These are phyloP conservation scores for Trichoderma sp. DNA, from an alignment of 2,329 filamentous ascomycete genomes.

Conservation along the genomic window DNA sequence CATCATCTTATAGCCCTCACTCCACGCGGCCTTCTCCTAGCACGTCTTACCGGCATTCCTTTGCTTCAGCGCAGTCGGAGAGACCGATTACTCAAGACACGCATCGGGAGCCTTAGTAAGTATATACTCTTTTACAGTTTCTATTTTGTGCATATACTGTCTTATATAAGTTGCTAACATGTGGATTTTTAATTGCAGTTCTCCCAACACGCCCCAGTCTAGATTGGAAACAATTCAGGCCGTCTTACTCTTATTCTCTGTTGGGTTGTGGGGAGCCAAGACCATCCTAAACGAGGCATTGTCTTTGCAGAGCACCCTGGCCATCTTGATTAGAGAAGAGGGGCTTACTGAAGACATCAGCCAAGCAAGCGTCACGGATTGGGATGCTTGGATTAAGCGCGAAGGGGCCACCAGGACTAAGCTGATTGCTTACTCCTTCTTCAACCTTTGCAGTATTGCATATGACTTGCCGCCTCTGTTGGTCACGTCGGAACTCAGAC, in stretches of 20 bases:
- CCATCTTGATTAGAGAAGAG: conserved; percentile 58
- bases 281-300: conserved; percentile 59
- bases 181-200: conserved; percentile 36
- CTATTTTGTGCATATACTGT: background rate
- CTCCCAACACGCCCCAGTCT: conserved; percentile 58
- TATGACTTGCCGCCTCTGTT: conserved; percentile 59
- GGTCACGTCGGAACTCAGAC: conserved; percentile 58
- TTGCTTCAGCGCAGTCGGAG: conserved; percentile 57
- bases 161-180: background rate
- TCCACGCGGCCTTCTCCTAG: conserved; percentile 59
- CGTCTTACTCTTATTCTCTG: conserved; percentile 58
- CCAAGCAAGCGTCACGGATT: conserved; percentile 47
- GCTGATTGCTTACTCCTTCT: conserved; percentile 60
- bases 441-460: conserved; percentile 61
- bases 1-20: conserved; percentile 58
- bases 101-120: conserved; percentile 59
- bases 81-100: conserved; percentile 57
- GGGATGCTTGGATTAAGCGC: conserved; percentile 59
- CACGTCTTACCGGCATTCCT: conserved; percentile 56
- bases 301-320: conserved; percentile 58
- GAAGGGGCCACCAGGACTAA: conserved; percentile 59
- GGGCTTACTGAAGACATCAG: conserved; percentile 50
- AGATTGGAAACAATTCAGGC: conserved; percentile 65
- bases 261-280: conserved; percentile 61
- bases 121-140: conserved; percentile 10